Evolutionary conservation across 2,329 filamentous ascomycete genomes (phyloP).

Genomic region (Pseudogymnoascus sp.): DNA sequence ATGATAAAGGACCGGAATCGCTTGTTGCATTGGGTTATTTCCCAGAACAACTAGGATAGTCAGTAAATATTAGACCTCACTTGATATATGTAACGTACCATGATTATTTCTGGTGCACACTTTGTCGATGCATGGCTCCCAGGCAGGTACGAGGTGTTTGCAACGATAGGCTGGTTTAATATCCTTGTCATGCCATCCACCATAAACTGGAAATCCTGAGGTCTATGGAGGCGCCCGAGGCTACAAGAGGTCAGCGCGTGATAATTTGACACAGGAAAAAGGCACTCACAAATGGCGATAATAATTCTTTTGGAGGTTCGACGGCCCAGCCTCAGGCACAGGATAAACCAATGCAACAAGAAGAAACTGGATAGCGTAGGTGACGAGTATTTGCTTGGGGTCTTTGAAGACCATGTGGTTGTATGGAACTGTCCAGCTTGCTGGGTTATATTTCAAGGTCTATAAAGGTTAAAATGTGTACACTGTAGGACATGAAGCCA

Average conservation of each 20-base stretch:
- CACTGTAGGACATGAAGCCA: constrained; percentile 13
- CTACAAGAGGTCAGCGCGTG: background rate
- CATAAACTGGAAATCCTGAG: constrained; percentile 96
- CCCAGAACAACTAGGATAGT: constrained; percentile 66
- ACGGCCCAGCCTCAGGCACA: constrained; percentile 68
- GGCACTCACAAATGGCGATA: constrained; percentile 84
- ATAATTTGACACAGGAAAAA: background rate
- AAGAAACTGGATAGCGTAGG: constrained; percentile 82
- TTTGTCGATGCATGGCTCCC: constrained; percentile 73
- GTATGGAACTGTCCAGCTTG: constrained; percentile 88
- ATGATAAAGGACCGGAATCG: constrained; percentile 94
- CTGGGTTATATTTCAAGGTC: constrained; percentile 93
- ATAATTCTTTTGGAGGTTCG: constrained; percentile 71
- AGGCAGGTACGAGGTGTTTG: constrained; percentile 81
- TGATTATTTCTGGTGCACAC: constrained; percentile 91
- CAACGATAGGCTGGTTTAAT: constrained; percentile 85
- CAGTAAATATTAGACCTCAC: background rate
- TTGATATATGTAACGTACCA: constrained; percentile 38
- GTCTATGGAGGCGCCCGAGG: constrained; percentile 69
- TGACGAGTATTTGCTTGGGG: constrained; percentile 81
- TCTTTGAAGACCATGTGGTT: constrained; percentile 90
- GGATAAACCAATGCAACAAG: constrained; percentile 80
- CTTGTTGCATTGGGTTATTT: constrained; percentile 95
- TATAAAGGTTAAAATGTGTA: constrained; percentile 34
- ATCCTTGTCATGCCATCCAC: constrained; percentile 91